Evolutionary conservation across 2,329 filamentous ascomycete genomes (phyloP), one percentile per base, ranked within the genome.

Genomic region (Fusarium sp.): DNA sequence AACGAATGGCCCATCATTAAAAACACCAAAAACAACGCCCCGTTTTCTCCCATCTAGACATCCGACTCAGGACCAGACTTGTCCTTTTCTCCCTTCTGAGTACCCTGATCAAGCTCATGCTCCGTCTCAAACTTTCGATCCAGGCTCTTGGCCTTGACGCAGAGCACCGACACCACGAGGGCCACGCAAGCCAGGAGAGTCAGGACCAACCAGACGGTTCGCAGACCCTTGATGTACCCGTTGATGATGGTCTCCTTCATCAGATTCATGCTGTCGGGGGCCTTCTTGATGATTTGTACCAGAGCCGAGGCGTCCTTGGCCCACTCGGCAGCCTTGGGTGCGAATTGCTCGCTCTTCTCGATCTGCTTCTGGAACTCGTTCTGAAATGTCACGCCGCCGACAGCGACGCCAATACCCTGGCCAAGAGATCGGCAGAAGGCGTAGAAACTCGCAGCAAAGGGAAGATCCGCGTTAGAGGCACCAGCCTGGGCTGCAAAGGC

Each of bases 321-420:
- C 77, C 89, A 89, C 57, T 84, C 83, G 56, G 78, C 69, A n/a
- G 80, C 84, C 65, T 77, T 62, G 18, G 59, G 57, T 2, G 86
- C 87, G 60, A 91, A 85, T 25, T 82, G 80, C 0, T 88, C 83
- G 54, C 86, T 86, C 2, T 80, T 83, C 16, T 84, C 73, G 52
- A 93, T 80, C 69, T 89, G 87, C 52, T 81, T 81, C 63, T 83
- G 84, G 82, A 92, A 88, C 66, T 86, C 85, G 73, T 93, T 94
- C 80, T 94, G 91, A 82, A 94, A 94, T 63, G 93, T 87, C 35
- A 92, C 90, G 5, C 92, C 91, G 2, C 90, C 90, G 61, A 93
- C 85, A 2, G 92, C 91, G 4, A 94, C 89, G 27, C 92, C 92
- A 11, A 93, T 81, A 0, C 89, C 86, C 78, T 93, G 91, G 0